phyloP scores from a whole-genome alignment of 352 stramenopile species.

The Globisporangium paroecandrum region DNA sequence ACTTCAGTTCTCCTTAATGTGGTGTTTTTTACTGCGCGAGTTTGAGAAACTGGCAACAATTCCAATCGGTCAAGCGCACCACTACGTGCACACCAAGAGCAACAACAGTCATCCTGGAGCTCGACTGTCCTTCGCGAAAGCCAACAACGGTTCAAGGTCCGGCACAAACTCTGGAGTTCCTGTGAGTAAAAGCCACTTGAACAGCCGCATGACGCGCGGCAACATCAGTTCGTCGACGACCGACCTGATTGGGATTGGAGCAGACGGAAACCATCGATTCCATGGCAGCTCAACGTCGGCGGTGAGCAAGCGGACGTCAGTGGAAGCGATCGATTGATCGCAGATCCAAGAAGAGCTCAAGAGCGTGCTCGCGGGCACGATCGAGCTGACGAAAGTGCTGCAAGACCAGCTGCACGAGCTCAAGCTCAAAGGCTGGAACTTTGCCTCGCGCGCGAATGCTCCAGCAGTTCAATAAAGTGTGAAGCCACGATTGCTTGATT shows the following conservation, averaged over 20 bases:
- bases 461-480: slow-evolving; percentile 7
- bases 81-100: slow-evolving; percentile 6
- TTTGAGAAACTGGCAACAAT: slow-evolving; percentile 68
- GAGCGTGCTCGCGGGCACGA: slow-evolving; percentile 53
- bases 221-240: background rate
- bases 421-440: slow-evolving; percentile 79
- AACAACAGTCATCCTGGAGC: background rate
- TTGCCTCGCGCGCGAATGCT: slow-evolving; percentile 25
- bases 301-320: slow-evolving; percentile 19
- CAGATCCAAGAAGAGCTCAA: slow-evolving; percentile 75
- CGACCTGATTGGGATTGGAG: slow-evolving; percentile 2
- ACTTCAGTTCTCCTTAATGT: slow-evolving; percentile 38
- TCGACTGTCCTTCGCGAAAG: slow-evolving; percentile 11
- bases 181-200: background rate
- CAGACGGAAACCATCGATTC: slow-evolving; percentile 5
- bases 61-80: slow-evolving; percentile 46
- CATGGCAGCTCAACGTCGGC: background rate
- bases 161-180: background rate
- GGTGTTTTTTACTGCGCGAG: slow-evolving; percentile 46
- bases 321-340: slow-evolving; percentile 40
- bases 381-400: slow-evolving; percentile 66
- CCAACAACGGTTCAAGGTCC: background rate
- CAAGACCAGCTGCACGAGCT: slow-evolving; percentile 77
- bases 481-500: background rate
- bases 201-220: slow-evolving; percentile 1